Base-by-base conservation (phyloP, 768 basidiomycete genomes). In the Pluteus cervinus region DNA sequence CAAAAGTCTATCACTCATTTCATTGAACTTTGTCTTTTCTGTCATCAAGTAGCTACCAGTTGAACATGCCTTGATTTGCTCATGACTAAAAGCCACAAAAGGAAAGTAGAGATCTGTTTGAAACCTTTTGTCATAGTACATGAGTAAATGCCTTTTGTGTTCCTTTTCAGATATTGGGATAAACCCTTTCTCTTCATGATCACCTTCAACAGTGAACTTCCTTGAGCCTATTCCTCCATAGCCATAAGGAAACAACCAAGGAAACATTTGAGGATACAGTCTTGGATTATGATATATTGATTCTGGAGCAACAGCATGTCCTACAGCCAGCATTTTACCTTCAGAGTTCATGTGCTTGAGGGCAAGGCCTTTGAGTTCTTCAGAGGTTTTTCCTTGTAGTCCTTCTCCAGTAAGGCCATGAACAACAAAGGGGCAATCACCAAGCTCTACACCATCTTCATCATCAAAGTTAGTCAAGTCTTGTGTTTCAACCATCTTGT, bases 51-150 rank as follows among this genome's bases (percentile, higher is more conserved):
- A 63, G 4, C 62, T 53, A 4, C 52, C 56, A 4, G 35, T 44
- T 0, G 54, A 41, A 3, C 51, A 42, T 1, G 38, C 34, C 29
- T 56, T 60, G 4, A 70, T 53, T 30, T 69, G 69, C 16, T 57
- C 44, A 32, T 70, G 63, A 34, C 60, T 68, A 34, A 68, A 69
- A 0, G 55, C 57, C 10, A 67, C 43, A n/a, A 69, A 55, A 0
- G 62, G 50, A 41, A 65, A 72, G 24, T 51, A 46, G 1, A 42
- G 15, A 41, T 72, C 65, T 0, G 22, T 37, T 36, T 70, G 65
- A 51, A 62, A 67, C 0, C 55, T 37, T 15, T 63, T 62, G 30
- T 69, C 66, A 41, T 61, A 53, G 40, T 65, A 69, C 52, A 61
- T 48, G 0, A 69, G 39, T 1, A 58, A 35, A 10, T 48, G 37